phyloP scores from a whole-genome alignment of 139 green algal genomes.

The Nannochloris sp. region DNA sequence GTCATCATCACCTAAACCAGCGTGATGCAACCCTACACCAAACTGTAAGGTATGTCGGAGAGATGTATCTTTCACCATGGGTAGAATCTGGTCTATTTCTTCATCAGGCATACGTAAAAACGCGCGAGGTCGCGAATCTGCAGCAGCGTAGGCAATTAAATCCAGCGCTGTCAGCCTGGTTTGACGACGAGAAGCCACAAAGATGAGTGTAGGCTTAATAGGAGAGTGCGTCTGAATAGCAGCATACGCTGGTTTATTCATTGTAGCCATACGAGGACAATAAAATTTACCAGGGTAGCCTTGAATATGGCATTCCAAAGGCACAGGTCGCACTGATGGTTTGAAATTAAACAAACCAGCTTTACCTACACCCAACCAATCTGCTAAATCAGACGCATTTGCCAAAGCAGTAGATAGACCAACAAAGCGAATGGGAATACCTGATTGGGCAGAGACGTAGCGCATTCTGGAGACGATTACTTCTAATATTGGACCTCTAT shows the following conservation, averaged over 20 bases:
- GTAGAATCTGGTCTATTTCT: constrained; percentile 37
- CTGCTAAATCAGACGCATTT: constrained; percentile 89
- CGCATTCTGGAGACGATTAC: constrained; percentile 86
- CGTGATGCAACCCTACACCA: constrained; percentile 96
- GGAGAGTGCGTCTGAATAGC: constrained; percentile 90
- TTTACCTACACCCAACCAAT: constrained; percentile 82
- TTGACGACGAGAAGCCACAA: constrained; percentile 80
- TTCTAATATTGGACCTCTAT: constrained; percentile 92
- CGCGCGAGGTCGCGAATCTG: constrained; percentile 71
- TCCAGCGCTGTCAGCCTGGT: constrained; percentile 94
- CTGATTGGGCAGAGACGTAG: constrained; percentile 73
- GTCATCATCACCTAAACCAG: constrained; percentile 80
- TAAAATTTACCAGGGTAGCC: constrained; percentile 89
- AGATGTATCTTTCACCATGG: constrained; percentile 38
- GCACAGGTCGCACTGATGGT: constrained; percentile 86
- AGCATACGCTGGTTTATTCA: constrained; percentile 97
- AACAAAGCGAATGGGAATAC: constrained; percentile 73
- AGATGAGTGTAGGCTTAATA: constrained; percentile 67
- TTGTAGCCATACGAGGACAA: constrained; percentile 94
- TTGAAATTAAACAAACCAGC: constrained; percentile 97
- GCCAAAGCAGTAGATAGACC: constrained; percentile 92
- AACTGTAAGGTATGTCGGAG: constrained; percentile 84
- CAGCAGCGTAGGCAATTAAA: constrained; percentile 88
- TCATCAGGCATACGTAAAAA: constrained; percentile 69
- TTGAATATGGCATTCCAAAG: constrained; percentile 95